phyloP scores from a whole-genome alignment of 306 rosid genomes.

The Boehmeria nivea region DNA sequence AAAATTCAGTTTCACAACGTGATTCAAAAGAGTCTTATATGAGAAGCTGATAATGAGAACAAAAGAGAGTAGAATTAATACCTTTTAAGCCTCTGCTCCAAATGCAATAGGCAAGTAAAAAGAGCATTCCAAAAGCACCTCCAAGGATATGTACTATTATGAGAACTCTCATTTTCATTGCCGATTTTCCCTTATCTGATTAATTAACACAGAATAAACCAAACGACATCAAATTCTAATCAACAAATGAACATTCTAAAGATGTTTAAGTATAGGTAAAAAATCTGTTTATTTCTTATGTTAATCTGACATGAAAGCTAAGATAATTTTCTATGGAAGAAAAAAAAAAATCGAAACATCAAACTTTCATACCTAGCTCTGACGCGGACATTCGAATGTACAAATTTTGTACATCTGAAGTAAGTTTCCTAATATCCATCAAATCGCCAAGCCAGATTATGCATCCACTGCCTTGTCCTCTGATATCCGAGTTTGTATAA shows the following conservation, averaged over 20 bases:
- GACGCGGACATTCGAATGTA: conserved; percentile 32
- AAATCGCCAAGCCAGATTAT: conserved; percentile 47
- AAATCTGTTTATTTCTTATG: too few species aligned
- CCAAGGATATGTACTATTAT: conserved; percentile 3
- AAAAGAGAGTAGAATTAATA: too few species aligned
- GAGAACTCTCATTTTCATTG: background rate
- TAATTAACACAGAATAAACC: background rate
- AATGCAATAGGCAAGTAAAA: conserved; percentile 4
- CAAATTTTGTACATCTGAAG: conserved; percentile 19
- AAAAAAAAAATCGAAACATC: background rate
- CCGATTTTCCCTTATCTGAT: background rate
- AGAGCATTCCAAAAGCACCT: conserved; percentile 9
- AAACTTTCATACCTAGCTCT: conserved; percentile 19
- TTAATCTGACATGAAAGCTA: background rate
- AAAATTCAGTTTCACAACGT: too few species aligned
- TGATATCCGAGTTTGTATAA: conserved; percentile 35
- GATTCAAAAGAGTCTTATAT: too few species aligned
- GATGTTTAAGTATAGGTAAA: too few species aligned
- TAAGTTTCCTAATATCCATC: conserved; percentile 27
- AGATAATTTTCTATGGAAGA: conserved; percentile 1
- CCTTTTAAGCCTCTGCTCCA: conserved; percentile 15
- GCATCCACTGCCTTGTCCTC: conserved; percentile 55
- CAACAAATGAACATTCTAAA: too few species aligned
- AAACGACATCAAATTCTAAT: background rate
- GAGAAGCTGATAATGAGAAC: too few species aligned